Evolutionary conservation across 176 grass and related monocot genomes (phyloP), one percentile per base, ranked within the genome.

Genomic region (Chloris gayana): DNA sequence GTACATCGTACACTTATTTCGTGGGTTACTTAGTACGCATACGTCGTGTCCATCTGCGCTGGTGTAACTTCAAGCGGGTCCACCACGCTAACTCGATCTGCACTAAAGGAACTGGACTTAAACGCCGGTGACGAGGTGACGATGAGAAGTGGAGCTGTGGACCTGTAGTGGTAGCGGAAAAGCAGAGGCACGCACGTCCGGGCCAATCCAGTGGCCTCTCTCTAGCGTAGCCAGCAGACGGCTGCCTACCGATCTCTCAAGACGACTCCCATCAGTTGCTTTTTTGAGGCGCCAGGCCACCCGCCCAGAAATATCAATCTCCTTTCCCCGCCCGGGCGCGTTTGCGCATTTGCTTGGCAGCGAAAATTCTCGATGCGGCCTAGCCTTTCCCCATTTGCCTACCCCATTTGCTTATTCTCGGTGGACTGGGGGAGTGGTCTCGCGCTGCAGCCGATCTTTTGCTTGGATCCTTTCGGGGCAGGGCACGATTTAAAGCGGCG

Each of bases 301-400:
- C 78, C 84, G 29, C 65, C 77, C 62, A 38, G 42, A 31, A 81
- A 74, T 25, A 69, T 37, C 21, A 53, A 51, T 21, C 45, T 31
- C 46, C 1, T 78, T 65, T 65, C 21, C 75, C 9, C 11, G 21
- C 27, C 12, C 27, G 57, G 74, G 34, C 15, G n/a, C 39, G 6
- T 44, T n/a, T 17, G 4, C 4, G 39, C 17, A 54, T 7, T 53
- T 33, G 27, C 4, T n/a, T 73, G 0, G 30, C 47, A 22, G 9
- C 61, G 32, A 21, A 6, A 60, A 81, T 69, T 88, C 76, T 88
- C 14, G 56, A 62, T 67, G 87, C 76, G 56, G 76, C 70, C 77
- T 81, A 70, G 76, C 45, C 76, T 89, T 85, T 89, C 72, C 71
- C 64, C 73, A 49, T 64, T 71, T 89, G 77, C 47, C 41, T 46